Percentiles rank a stretch among this genome's conserved stretches.
Conservation (phyloP, 257 asterid genomes). For the Eucommia ulmoides region DNA sequence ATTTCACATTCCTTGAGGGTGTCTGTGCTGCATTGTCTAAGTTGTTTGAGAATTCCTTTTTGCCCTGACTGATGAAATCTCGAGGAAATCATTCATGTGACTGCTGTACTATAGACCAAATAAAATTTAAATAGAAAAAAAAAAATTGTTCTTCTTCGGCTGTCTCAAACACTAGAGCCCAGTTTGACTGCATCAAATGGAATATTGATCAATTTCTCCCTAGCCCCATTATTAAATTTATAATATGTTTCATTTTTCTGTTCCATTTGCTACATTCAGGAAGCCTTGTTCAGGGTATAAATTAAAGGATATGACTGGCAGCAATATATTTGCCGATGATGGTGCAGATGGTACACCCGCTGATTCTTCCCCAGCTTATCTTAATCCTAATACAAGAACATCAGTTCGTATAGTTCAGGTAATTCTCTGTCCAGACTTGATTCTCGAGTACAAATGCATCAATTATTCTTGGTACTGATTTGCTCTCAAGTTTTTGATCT, state of each 20-base stretch:
- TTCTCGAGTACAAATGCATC: background rate
- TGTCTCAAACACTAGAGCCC: no score
- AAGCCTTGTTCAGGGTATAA: constrained; percentile 83
- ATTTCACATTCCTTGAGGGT: no score
- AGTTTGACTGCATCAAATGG: background rate
- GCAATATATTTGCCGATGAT: constrained; percentile 57
- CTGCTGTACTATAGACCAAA: no score
- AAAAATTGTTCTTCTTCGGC: no score
- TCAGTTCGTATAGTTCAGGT: constrained; percentile 97
- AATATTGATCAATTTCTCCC: background rate
- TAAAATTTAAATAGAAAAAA: no score
- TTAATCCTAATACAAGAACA: constrained; percentile 43
- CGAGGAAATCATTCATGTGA: background rate
- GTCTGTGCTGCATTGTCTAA: no score
- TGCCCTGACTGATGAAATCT: no score
- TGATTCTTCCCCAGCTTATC: constrained; percentile 46
- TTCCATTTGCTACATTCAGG: constrained; percentile 29
- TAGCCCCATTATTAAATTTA: background rate
- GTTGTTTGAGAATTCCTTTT: no score
- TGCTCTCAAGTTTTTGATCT: background rate
- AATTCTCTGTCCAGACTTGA: constrained; percentile 1
- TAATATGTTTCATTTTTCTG: no score
- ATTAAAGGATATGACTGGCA: constrained; percentile 82
- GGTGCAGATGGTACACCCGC: constrained; percentile 42
- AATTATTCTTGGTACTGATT: background rate